Evolutionary conservation across 169 alveolate genomes (phyloP).

Genomic region (Plasmodium cynomolgi): DNA sequence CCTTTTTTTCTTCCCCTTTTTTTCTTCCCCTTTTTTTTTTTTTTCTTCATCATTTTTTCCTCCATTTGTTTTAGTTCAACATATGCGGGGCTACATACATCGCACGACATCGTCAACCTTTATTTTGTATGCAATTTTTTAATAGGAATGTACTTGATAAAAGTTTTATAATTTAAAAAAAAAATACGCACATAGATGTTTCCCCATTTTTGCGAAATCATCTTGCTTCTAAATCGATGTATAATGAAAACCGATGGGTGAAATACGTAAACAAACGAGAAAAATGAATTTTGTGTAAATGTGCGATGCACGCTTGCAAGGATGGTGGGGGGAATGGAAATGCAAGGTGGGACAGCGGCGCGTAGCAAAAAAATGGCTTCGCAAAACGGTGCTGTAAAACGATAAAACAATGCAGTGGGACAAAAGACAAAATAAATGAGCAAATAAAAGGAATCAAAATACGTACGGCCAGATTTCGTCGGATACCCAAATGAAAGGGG

Average conservation of each 20-base stretch:
- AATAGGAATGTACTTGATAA: not conserved
- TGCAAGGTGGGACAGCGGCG: not conserved
- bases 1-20: not conserved
- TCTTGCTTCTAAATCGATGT: not conserved
- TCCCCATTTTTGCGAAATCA: not conserved
- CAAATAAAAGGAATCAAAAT: slow-evolving; percentile 8
- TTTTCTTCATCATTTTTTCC: not conserved
- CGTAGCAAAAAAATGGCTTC: not conserved
- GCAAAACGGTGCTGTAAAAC: not conserved
- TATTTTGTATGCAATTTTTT: not conserved
- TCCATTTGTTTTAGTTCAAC: not conserved
- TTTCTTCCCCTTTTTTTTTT: not conserved
- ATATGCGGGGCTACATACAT: not conserved
- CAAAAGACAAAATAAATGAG: slow-evolving; percentile 5
- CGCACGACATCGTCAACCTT: not conserved
- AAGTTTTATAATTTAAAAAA: slow-evolving; percentile 1
- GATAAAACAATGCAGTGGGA: not conserved
- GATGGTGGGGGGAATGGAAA: not conserved
- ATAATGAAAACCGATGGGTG: not conserved
- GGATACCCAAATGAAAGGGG: not conserved
- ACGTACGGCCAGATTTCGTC: not conserved
- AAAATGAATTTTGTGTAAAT: not conserved
- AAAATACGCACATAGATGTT: not conserved
- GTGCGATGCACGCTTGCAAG: not conserved
- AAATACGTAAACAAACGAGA: slow-evolving; percentile 4